Base-by-base conservation (phyloP, 768 basidiomycete genomes). In the Butyriboletus loyo region DNA sequence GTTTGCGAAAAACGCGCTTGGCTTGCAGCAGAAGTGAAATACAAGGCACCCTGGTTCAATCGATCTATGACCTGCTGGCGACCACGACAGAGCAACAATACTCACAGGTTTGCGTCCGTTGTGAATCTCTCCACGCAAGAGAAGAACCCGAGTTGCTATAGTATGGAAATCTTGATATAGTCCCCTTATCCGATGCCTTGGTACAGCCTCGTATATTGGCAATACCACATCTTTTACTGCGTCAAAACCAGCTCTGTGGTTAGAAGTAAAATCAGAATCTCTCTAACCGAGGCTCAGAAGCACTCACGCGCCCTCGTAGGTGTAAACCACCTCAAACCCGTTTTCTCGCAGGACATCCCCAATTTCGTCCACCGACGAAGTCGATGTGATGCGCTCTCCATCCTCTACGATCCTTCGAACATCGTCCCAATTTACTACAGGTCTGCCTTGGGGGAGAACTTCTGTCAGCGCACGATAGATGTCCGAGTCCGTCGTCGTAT, bases 281-380 rank as follows among this genome's bases (percentile, higher is more conserved):
- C 13, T 25, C 35, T 11, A 25, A 25, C 15, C 38, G 38, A 9
- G 30, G 1, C 0, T 28, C 5, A 32, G 4, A 44, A 46, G 7
- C n/a, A 70, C 78, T 65, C 51, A 79, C 78, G 65, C 64, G 56
- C 69, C 67, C 8, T 65, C 57, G 37, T 68, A 79, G 15, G 77
- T 76, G 46, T 75, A 69, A 42, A 77, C 49, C n/a, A 73, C 65
- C 42, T 72, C 69, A 34, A 71, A 77, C 0, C 77, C 78, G 15
- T 74, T 72, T 44, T 62, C 63, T 37, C 61, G 61, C 22, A 79
- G 58, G 32, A 70, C 53, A 7, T 65, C 43, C 15, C 70, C 70
- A 7, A 77, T 48, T 5, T 62, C 61, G 14, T 68, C 60, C 15
- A 59, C 70, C 0, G 67, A 57, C 2, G 66, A 59, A 3, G 57